A percentile compares a stretch with the other conserved stretches of the same genome.
These are phyloP conservation scores for Hanseniaspora vineae DNA, from an alignment of 805 yeast species.

Conservation along the genomic window DNA sequence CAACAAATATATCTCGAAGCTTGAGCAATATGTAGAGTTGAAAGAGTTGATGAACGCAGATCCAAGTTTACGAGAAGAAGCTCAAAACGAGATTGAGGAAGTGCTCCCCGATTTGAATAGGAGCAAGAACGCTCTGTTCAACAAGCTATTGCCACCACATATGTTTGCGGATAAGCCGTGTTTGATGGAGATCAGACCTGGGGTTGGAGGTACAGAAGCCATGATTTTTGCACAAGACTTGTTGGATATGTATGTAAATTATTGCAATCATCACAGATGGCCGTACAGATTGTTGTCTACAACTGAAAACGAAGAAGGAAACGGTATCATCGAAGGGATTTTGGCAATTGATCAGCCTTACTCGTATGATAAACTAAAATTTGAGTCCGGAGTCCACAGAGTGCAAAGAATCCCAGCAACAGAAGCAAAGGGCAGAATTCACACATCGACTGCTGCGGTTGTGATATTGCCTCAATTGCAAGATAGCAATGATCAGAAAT, in stretches of 20 bases:
- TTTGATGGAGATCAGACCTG: slow-evolving; percentile 79
- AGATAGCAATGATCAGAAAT: slow-evolving; percentile 38
- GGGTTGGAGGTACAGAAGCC: slow-evolving; percentile 94
- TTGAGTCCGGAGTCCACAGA: slow-evolving; percentile 92
- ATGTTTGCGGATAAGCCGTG: slow-evolving; percentile 71
- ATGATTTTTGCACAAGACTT: slow-evolving; percentile 73
- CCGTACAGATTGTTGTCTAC: slow-evolving; percentile 44
- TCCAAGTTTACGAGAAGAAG: slow-evolving; percentile 38
- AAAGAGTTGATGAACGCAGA: slow-evolving; percentile 19
- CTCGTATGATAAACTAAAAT: slow-evolving; percentile 56
- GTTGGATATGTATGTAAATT: slow-evolving; percentile 67
- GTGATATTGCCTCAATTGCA: slow-evolving; percentile 73
- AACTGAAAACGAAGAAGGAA: slow-evolving; percentile 41
- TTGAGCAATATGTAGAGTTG: slow-evolving; percentile 24
- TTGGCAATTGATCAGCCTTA: slow-evolving; percentile 64
- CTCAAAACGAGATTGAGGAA: slow-evolving; percentile 41
- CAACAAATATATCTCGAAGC: slow-evolving; percentile 24
- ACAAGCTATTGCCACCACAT: slow-evolving; percentile 59
- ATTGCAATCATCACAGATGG: slow-evolving; percentile 59
- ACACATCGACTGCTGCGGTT: slow-evolving; percentile 93
- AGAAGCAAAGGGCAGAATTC: slow-evolving; percentile 86
- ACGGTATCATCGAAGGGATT: slow-evolving; percentile 67
- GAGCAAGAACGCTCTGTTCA: slow-evolving; percentile 35
- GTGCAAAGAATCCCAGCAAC: slow-evolving; percentile 92
- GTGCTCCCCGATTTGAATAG: slow-evolving; percentile 32